phyloP scores from a whole-genome alignment of 2,329 filamentous ascomycete genomes.

The Lecanoromycetidae sp. region DNA sequence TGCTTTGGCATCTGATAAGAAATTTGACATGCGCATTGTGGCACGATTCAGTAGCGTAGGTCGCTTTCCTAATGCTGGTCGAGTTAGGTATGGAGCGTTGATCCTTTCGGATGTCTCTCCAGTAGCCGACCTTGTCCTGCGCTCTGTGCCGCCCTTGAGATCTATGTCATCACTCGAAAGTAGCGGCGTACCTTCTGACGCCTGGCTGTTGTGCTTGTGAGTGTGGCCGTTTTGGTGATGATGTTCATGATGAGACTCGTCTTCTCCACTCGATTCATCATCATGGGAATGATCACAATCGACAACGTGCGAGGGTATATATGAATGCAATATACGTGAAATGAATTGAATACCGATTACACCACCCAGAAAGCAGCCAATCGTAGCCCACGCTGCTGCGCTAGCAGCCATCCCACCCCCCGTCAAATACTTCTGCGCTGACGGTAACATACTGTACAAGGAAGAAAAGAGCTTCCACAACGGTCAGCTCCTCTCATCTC shows the following conservation, averaged over 20 bases:
- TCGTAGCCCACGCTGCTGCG: constrained; percentile 43
- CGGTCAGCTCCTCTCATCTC: too few relatives aligned
- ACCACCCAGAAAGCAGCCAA: constrained; percentile 36
- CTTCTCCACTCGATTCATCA: constrained; percentile 25
- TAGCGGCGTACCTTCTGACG: constrained; percentile 21
- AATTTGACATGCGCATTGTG: constrained; percentile 33
- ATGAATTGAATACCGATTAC: constrained; percentile 35
- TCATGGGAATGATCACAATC: constrained; percentile 38
- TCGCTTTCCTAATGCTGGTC: constrained; percentile 19
- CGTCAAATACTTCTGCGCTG: constrained; percentile 64
- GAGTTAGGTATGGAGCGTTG: constrained; percentile 14
- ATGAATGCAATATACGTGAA: constrained; percentile 34
- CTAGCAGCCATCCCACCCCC: constrained; percentile 55
- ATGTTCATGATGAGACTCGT: constrained; percentile 1
- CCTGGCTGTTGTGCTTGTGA: constrained; percentile 19
- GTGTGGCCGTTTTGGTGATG: constrained; percentile 24
- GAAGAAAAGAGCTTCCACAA: constrained; percentile 16
- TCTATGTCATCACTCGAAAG: constrained; percentile 14
- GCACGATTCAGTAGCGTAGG: constrained; percentile 28
- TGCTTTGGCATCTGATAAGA: constrained; percentile 39
- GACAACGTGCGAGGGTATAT: constrained; percentile 39
- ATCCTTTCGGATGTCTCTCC: constrained; percentile 4
- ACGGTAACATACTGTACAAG: constrained; percentile 25
- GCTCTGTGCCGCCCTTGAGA: constrained; percentile 6
- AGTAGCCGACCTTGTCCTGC: constrained; percentile 6